Conservation (phyloP, 805 yeast species). For the Pichia scutulata region DNA sequence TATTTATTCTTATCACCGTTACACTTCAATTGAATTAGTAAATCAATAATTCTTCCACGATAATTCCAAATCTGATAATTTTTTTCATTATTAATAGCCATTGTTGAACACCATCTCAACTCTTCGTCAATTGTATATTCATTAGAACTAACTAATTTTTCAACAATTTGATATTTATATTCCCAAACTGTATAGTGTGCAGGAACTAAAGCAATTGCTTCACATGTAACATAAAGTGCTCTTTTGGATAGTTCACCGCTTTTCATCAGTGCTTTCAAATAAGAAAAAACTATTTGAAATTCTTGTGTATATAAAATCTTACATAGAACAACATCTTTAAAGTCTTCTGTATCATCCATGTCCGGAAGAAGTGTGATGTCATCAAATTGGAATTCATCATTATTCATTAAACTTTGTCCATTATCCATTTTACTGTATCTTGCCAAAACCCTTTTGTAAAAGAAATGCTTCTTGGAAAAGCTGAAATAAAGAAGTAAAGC, state of each 20-base stretch:
- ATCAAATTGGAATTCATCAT: slow-evolving; percentile 8
- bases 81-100: slow-evolving; percentile 73
- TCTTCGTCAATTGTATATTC: slow-evolving; percentile 39
- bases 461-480: not conserved
- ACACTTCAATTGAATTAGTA: slow-evolving; percentile 10
- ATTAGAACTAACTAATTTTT: slow-evolving; percentile 22
- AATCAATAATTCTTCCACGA: slow-evolving; percentile 55
- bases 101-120: slow-evolving; percentile 68
- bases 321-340: slow-evolving; percentile 33
- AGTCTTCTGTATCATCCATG: slow-evolving; percentile 2
- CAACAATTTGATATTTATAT: slow-evolving; percentile 50
- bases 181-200: slow-evolving; percentile 93
- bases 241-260: slow-evolving; percentile 59
- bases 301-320: slow-evolving; percentile 67
- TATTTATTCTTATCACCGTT: slow-evolving; percentile 20
- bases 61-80: slow-evolving; percentile 98
- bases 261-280: slow-evolving; percentile 51
- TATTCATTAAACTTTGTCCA: slow-evolving; percentile 1
- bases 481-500: not conserved
- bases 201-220: slow-evolving; percentile 61
- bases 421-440: not conserved
- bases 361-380: slow-evolving; percentile 14
- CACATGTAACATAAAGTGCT: slow-evolving; percentile 58
- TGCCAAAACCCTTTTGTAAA: too few species aligned
- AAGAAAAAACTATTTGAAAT: slow-evolving; percentile 54